Conservation (phyloP, 2,329 filamentous ascomycete species). For the Anthostomella pinea region DNA sequence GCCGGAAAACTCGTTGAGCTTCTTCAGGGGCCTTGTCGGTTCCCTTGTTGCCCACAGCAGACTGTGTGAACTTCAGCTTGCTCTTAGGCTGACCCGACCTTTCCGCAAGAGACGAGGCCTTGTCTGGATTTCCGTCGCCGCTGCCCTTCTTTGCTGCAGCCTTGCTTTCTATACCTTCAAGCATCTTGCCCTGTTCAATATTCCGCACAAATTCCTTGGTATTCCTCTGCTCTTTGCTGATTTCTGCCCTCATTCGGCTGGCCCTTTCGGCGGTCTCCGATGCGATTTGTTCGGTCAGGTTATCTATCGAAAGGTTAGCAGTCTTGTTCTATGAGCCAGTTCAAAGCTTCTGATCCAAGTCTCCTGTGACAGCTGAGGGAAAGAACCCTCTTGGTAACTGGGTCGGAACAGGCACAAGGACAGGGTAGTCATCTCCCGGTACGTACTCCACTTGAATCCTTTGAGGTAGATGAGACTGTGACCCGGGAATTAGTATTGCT, state of each 20-base stretch:
- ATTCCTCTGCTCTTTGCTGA: slow-evolving; percentile 71
- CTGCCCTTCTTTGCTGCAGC: slow-evolving; percentile 44
- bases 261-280: slow-evolving; percentile 78
- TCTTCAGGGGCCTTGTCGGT: slow-evolving; percentile 27
- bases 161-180: slow-evolving; percentile 69
- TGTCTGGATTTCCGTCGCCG: slow-evolving; percentile 13
- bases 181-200: slow-evolving; percentile 75
- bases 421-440: no score
- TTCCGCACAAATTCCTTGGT: slow-evolving; percentile 80
- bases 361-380: no score
- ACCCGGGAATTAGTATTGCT: neutral
- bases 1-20: slow-evolving; percentile 29
- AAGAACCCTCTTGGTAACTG: no score
- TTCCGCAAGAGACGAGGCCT: neutral
- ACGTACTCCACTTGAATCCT: slow-evolving; percentile 71
- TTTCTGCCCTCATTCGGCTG: slow-evolving; percentile 74
- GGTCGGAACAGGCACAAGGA: no score
- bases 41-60: slow-evolving; percentile 26
- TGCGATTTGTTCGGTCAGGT: slow-evolving; percentile 73
- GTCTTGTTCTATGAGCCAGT: slow-evolving; percentile 5
- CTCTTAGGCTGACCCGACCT: slow-evolving; percentile 12
- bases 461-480: slow-evolving; percentile 65
- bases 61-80: slow-evolving; percentile 29
- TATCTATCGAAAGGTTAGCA: slow-evolving; percentile 28
- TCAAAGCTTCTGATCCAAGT: no score